These are phyloP conservation scores for Haplosporangium sp. DNA, from an alignment of 371 early-diverging fungal genomes.

Conservation along the genomic window DNA sequence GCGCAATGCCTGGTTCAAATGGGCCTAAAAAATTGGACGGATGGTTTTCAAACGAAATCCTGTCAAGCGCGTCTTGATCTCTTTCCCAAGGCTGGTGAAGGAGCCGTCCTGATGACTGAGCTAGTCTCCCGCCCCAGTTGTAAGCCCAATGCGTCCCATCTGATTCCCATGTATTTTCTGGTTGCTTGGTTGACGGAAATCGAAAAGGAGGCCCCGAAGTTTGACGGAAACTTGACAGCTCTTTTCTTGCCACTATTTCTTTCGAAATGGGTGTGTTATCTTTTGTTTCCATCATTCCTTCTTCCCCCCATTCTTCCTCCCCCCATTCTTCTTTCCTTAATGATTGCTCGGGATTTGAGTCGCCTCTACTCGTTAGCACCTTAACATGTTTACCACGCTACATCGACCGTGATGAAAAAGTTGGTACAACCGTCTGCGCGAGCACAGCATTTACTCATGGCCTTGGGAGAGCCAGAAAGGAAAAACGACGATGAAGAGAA, in stretches of 20 bases:
- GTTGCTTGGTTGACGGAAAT: conserved; percentile 14
- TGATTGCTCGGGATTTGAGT: conserved; percentile 31
- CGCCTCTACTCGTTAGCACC: conserved; percentile 26
- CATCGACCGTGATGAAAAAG: conserved; percentile 54
- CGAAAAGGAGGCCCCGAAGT: conserved; percentile 52
- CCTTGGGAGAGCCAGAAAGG: conserved; percentile 54
- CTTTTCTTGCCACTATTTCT: conserved; percentile 44
- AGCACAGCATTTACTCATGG: conserved; percentile 44
- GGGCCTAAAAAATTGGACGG: conserved; percentile 8
- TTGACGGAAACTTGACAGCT: conserved; percentile 52
- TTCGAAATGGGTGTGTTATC: conserved; percentile 5
- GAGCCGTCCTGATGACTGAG: conserved; percentile 26
- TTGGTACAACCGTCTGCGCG: conserved; percentile 52
- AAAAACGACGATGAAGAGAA: conserved; percentile 52
- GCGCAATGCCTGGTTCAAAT: not conserved
- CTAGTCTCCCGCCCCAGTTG: conserved; percentile 39
- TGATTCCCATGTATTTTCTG: conserved; percentile 27
- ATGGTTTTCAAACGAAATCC: conserved; percentile 18
- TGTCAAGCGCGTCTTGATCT: conserved; percentile 50
- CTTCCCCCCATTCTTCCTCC: not conserved
- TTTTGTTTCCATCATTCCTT: conserved; percentile 1
- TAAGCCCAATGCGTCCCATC: conserved; percentile 17
- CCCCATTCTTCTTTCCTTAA: conserved; percentile 16
- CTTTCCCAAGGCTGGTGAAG: conserved; percentile 47
- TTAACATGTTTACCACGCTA: conserved; percentile 29